phyloP scores from a whole-genome alignment of 2,329 filamentous ascomycete genomes.

The Neurospora sp. region DNA sequence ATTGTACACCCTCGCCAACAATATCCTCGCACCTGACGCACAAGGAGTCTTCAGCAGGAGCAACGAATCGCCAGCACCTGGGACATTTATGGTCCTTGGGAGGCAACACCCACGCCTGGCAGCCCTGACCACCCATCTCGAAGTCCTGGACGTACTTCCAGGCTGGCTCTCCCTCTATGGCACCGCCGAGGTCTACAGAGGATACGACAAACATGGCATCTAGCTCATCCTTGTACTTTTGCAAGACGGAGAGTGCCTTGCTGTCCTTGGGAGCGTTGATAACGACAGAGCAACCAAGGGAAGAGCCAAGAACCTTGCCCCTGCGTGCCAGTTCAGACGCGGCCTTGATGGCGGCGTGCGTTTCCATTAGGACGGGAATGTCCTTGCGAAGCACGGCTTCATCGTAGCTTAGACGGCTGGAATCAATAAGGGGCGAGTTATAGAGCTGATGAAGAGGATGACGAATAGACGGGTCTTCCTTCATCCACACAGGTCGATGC shows the following conservation, averaged over 20 bases:
- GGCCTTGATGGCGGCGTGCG: constrained; percentile 60
- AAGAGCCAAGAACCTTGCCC: constrained; percentile 67
- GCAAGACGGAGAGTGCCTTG: constrained; percentile 25
- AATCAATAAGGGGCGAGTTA: constrained; percentile 31
- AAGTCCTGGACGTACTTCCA: constrained; percentile 36
- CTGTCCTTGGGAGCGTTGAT: constrained; percentile 34
- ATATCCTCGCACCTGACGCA: constrained; percentile 67
- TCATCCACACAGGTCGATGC: constrained; percentile 58
- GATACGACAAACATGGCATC: constrained; percentile 62
- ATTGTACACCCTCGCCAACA: constrained; percentile 27
- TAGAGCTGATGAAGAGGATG: constrained; percentile 42
- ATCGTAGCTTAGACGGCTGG: constrained; percentile 28
- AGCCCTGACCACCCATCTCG: constrained; percentile 28
- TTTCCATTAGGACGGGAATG: constrained; percentile 38
- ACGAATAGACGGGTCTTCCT: constrained; percentile 28
- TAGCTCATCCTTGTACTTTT: constrained; percentile 40
- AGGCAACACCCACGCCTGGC: constrained; percentile 36
- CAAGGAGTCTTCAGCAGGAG: constrained; percentile 53
- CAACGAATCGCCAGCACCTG: constrained; percentile 81
- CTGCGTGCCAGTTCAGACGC: constrained; percentile 64
- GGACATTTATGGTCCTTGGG: constrained; percentile 61
- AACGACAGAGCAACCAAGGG: constrained; percentile 65
- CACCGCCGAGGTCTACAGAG: constrained; percentile 40
- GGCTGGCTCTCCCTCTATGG: constrained; percentile 19
- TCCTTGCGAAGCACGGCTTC: constrained; percentile 31